Evolutionary conservation across 2,329 filamentous ascomycete species (phyloP).

Genomic region (Pestalotiopsis sp.): DNA sequence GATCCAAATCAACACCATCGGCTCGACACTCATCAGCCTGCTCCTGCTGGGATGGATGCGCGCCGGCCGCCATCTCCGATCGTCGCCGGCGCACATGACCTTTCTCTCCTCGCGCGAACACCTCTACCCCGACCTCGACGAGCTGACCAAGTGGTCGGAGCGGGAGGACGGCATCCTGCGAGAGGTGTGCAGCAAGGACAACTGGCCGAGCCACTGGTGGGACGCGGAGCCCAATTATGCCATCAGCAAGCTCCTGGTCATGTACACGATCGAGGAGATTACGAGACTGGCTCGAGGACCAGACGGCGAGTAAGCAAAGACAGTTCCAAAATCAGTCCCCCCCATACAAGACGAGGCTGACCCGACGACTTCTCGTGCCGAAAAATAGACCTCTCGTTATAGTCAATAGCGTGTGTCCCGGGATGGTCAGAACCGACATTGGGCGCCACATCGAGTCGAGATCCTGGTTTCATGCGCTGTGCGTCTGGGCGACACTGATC

Average conservation of each 20-base stretch:
- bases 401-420: not conserved
- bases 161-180: not conserved
- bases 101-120: not conserved
- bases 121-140: not conserved
- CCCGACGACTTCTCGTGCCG: too few relatives aligned
- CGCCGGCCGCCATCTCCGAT: too few relatives aligned
- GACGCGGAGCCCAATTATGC: not conserved
- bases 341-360: too few relatives aligned
- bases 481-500: too few relatives aligned
- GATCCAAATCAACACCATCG: not conserved
- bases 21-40: not conserved
- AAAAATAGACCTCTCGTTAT: not conserved
- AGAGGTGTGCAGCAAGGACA: not conserved
- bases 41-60: not conserved
- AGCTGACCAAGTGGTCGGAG: not conserved
- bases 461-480: too few relatives aligned
- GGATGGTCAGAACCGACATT: not conserved
- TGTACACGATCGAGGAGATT: not conserved
- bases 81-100: not conserved
- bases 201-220: not conserved
- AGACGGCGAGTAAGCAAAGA: not conserved
- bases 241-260: not conserved
- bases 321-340: too few relatives aligned
- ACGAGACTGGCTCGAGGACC: not conserved
- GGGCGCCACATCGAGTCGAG: too few relatives aligned